Base-by-base conservation (phyloP, 148 eudicot genomes). In the Rheum nobile region DNA sequence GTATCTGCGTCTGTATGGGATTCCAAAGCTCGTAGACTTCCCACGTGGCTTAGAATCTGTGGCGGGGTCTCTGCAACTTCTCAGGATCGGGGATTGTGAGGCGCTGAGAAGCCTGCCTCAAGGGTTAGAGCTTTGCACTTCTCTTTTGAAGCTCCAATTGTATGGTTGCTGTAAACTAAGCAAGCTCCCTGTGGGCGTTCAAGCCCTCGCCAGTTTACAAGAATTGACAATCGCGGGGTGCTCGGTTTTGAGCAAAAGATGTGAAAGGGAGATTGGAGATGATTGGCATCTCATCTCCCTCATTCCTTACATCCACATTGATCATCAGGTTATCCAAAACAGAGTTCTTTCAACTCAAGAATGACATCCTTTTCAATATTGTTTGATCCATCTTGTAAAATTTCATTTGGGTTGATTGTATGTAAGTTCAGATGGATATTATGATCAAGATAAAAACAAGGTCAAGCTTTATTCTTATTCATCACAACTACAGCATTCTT, bases 1-100 rank as follows among this genome's bases (percentile, higher is more conserved):
- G 26, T 46, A 72, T 0, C 74, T 87, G 37, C 39, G 22, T 4
- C 35, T 87, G 6, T 16, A 28, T 67, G 79, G 82, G 28, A 61
- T 82, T 16, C 85, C 88, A 1, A 79, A 59, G 74, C 73, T 86
- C 39, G 55, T 22, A 17, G 28, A 35, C 10, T 71, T 87, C 11
- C 85, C 90, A 2, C 43, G 24, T 2, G 80, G 82, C 6, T 76
- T 86, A 55, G 70, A 77, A 63, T 80, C 75, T 42, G 80, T 74
- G 8, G 72, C 80, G 9, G 37, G 34, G 1, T 74, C 79, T 68
- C 77, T 87, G 4, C 76, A 72, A 28, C 75, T 79, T 73, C 38
- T 87, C 4, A 55, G 78, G 34, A 79, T 87, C 6, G 73, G 32
- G 9, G 32, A 81, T 21, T 85, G 86, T 74, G 42, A 38, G 9